Base-by-base conservation (phyloP, 805 yeast genomes). In the Starmerella bacillaris region DNA sequence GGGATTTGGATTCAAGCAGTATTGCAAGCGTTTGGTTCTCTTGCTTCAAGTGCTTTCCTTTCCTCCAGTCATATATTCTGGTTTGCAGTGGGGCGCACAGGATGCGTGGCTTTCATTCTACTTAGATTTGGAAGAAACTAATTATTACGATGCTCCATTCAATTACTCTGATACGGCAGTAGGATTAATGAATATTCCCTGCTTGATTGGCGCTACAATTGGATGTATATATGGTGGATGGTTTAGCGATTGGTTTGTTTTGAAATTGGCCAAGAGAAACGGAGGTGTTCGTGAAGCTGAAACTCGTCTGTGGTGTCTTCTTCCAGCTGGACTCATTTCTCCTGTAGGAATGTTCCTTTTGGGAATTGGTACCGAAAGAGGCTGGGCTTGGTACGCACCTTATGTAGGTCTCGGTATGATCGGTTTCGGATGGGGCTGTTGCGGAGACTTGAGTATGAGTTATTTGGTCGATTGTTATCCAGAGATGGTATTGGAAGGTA, bases 81-180 rank as follows among this genome's bases (percentile, higher is more conserved):
- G 78, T 18, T 47, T 70, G 18, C 69, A 76, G 43, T 78, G 86
- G 86, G 86, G 86, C 30, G 61, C 72, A 38, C 86, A 77, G 52
- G 82, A 75, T 50, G 78, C 82, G 0, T 72, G 75, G 49, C 61
- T 77, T 43, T 70, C 84, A 0, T 77, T 78, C 47, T 78, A 76
- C 53, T 54, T 78, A 42, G 76, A 84, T 2, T 68, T 78, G 8
- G 78, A 75, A 50, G 83, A 76, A 40, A 72, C 72, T 37, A 59
- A 61, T 43, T 77, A 71, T 57, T 70, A 70, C 35, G 73, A 65
- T 37, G 63, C 64, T 0, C 86, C 89, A 8, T 77, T 69, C 64
- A 67, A 67, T 53, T 74, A 74, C 48, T 60, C 72, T 12, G 65
- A 72, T 44, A 63, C 67, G 4, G 78, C 73, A 24, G 79, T 78